phyloP scores from a whole-genome alignment of 768 basidiomycete genomes.

The Phaffia tasmanica region DNA sequence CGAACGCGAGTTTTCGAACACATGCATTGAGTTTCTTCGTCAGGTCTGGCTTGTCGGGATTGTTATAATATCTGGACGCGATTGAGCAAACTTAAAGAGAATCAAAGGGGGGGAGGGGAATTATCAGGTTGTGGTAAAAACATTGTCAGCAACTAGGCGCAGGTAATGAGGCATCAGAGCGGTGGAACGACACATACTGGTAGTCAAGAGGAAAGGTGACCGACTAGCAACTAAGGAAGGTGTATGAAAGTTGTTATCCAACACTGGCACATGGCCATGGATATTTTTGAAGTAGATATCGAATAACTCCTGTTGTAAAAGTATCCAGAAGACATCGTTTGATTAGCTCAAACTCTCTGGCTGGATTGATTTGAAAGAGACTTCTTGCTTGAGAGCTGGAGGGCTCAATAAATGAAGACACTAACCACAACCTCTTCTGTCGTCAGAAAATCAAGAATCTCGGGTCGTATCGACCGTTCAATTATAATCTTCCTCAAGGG shows the following conservation, averaged over 20 bases:
- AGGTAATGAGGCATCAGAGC: not conserved
- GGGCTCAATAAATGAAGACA: not conserved
- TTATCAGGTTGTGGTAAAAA: not conserved
- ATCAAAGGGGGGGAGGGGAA: conserved; percentile 12
- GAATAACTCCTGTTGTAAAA: conserved; percentile 15
- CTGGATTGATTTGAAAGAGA: not conserved
- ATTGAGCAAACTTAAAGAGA: conserved; percentile 71
- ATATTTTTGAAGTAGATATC: conserved; percentile 42
- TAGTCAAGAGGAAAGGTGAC: conserved; percentile 87
- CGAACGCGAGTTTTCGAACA: conserved; percentile 75
- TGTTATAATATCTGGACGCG: conserved; percentile 62
- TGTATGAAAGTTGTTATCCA: conserved; percentile 84
- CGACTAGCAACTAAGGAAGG: conserved; percentile 86
- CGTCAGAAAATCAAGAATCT: conserved; percentile 77
- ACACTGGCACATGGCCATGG: conserved; percentile 65
- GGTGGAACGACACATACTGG: conserved; percentile 48
- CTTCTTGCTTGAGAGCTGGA: not conserved
- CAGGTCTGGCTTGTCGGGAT: conserved; percentile 55
- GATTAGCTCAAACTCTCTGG: too few species aligned
- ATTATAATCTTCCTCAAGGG: conserved; percentile 58
- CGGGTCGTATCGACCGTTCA: conserved; percentile 70
- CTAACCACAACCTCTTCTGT: conserved; percentile 72
- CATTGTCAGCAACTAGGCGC: not conserved
- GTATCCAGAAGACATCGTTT: too few species aligned
- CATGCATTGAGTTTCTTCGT: conserved; percentile 56